Percentiles rank a stretch among this genome's conserved stretches.
These are phyloP conservation scores for Claviceps sorghi DNA, from an alignment of 2,329 filamentous ascomycete genomes.

Conservation along the genomic window DNA sequence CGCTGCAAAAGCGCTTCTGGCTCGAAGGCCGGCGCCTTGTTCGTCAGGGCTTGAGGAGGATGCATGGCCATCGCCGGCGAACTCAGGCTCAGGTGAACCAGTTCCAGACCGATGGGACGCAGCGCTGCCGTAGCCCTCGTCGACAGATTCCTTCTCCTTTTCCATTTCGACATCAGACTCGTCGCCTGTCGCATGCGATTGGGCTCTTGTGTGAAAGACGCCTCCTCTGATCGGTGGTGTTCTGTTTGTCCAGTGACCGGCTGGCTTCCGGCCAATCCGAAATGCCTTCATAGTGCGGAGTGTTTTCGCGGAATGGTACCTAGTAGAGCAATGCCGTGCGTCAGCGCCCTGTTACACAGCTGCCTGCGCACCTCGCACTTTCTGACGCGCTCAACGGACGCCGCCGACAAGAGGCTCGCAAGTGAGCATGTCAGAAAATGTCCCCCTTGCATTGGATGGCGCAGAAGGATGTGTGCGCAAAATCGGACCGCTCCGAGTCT, in stretches of 20 bases:
- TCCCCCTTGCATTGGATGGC: background rate
- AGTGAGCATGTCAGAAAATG: background rate
- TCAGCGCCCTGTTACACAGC: constrained; percentile 7
- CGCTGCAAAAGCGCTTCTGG: background rate
- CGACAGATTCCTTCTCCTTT: constrained; percentile 6
- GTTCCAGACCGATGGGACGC: constrained; percentile 4
- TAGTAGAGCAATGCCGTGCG: constrained; percentile 15
- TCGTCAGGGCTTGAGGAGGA: background rate
- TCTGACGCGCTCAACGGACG: background rate
- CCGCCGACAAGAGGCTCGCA: background rate
- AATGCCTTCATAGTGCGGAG: constrained; percentile 43
- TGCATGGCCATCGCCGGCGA: background rate
- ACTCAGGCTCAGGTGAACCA: constrained; percentile 2
- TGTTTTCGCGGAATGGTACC: constrained; percentile 41
- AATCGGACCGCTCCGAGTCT: background rate
- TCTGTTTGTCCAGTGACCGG: constrained; percentile 41
- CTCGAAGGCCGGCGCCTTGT: background rate
- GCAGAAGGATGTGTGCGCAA: background rate
- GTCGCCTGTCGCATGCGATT: constrained; percentile 5
- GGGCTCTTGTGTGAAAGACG: constrained; percentile 11
- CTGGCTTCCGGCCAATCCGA: constrained; percentile 41
- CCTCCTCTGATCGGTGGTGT: constrained; percentile 44
- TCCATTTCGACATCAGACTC: constrained; percentile 6
- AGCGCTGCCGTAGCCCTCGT: constrained; percentile 7
- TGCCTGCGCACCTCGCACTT: background rate